Evolutionary conservation across 495 filamentous ascomycete genomes (phyloP).

Genomic region (Podospora pseudopauciseta): DNA sequence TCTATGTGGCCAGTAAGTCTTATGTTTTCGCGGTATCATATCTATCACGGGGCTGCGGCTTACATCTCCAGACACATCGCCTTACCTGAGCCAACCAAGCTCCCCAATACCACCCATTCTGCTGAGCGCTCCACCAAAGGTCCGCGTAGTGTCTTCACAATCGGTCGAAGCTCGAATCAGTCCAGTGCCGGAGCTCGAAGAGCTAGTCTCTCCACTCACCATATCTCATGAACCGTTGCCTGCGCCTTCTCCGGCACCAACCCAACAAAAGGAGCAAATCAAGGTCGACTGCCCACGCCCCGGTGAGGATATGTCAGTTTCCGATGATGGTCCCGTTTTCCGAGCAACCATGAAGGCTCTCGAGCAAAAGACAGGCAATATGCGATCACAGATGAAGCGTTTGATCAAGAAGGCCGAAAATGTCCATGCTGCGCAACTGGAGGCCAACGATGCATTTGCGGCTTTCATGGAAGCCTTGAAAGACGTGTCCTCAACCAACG

Average conservation of each 20-base stretch:
- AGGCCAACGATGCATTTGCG: slow-evolving; percentile 78
- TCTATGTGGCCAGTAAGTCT: slow-evolving; percentile 81
- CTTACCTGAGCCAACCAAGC: slow-evolving; percentile 41
- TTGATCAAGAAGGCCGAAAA: slow-evolving; percentile 88
- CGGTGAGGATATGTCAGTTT: slow-evolving; percentile 77
- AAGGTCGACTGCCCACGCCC: slow-evolving; percentile 88
- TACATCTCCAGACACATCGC: slow-evolving; percentile 31
- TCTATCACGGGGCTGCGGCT: background rate
- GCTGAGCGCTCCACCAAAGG: slow-evolving; percentile 66
- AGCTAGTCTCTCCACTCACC: slow-evolving; percentile 64
- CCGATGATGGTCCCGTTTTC: slow-evolving; percentile 93
- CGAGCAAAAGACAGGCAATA: slow-evolving; percentile 94
- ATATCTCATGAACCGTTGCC: slow-evolving; percentile 42
- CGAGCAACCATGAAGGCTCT: slow-evolving; percentile 94
- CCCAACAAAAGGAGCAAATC: slow-evolving; percentile 52
- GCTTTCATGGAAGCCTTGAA: slow-evolving; percentile 83
- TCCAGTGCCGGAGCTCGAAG: slow-evolving; percentile 52
- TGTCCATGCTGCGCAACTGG: slow-evolving; percentile 70
- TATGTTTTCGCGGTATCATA: background rate
- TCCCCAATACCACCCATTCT: slow-evolving; percentile 67
- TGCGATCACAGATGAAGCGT: slow-evolving; percentile 91
- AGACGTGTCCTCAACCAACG: slow-evolving; percentile 86
- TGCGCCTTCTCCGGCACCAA: slow-evolving; percentile 31
- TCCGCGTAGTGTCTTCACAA: slow-evolving; percentile 77
- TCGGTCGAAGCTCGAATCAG: slow-evolving; percentile 76